A percentile compares a stretch with the other conserved stretches of the same genome.
These are phyloP conservation scores for Monosporascus sp. DNA, from an alignment of 2,329 filamentous ascomycete species.

Conservation along the genomic window DNA sequence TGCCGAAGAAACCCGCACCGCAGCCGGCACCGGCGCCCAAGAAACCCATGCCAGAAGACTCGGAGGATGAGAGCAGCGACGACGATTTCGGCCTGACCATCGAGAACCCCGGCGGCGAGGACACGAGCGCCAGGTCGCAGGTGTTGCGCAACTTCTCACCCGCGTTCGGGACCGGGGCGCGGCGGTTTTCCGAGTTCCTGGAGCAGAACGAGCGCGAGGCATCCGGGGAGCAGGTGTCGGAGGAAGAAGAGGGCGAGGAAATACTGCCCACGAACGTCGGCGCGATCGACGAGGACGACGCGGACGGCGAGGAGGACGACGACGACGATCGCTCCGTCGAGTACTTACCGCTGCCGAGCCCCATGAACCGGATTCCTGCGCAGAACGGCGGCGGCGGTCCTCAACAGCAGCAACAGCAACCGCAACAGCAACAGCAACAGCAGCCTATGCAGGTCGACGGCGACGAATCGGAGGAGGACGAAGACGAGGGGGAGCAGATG, in stretches of 20 bases:
- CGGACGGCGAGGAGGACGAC: slow-evolving; percentile 43
- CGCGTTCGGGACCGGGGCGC: slow-evolving; percentile 37
- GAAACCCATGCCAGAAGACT: slow-evolving; percentile 29
- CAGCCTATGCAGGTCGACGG: slow-evolving; percentile 20
- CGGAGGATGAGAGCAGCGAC: slow-evolving; percentile 47
- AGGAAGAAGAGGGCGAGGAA: slow-evolving; percentile 34
- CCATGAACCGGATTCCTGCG: slow-evolving; percentile 36
- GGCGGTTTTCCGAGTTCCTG: slow-evolving; percentile 51
- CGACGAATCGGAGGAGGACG: slow-evolving; percentile 29
- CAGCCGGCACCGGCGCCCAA: slow-evolving; percentile 17
- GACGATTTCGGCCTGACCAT: slow-evolving; percentile 54
- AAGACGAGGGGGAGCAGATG: slow-evolving; percentile 31
- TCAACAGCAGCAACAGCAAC: slow-evolving; percentile 11
- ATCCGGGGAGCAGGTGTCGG: slow-evolving; percentile 9
- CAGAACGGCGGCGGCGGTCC: slow-evolving; percentile 17
- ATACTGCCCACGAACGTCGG: slow-evolving; percentile 42
- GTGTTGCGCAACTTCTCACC: slow-evolving; percentile 40
- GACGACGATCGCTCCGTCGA: slow-evolving; percentile 30
- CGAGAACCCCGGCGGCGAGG: slow-evolving; percentile 53
- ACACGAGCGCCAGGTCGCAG: slow-evolving; percentile 19
- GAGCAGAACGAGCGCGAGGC: slow-evolving; percentile 31
- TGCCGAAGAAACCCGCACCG: slow-evolving; percentile 20
- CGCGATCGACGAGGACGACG: slow-evolving; percentile 30
- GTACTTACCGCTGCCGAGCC: slow-evolving; percentile 49
- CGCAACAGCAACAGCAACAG: slow-evolving; percentile 10